Evolutionary conservation across 225 moss, liverwort and hornwort species (phyloP).

Genomic region (Marchantia polymorpha): DNA sequence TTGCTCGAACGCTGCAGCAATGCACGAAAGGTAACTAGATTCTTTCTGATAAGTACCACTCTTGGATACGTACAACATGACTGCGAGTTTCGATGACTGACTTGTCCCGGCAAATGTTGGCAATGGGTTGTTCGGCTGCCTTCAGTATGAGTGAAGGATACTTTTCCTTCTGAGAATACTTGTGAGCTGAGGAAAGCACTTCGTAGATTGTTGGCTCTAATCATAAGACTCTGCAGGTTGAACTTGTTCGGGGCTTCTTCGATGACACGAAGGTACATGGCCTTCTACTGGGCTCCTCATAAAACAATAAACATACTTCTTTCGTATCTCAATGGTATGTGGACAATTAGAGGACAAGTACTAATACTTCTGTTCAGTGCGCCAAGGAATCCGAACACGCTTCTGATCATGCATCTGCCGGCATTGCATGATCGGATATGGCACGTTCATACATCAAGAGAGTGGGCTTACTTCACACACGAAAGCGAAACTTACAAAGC

Average conservation of each 20-base stretch:
- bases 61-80: not conserved
- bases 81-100: too few relatives aligned
- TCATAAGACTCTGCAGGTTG: slow-evolving; percentile 45
- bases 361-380: not conserved
- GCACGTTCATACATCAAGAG: too few relatives aligned
- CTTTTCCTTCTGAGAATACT: not conserved
- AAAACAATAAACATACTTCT: too few relatives aligned
- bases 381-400: not conserved
- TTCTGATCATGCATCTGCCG: not conserved
- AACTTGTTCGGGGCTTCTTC: slow-evolving; percentile 65
- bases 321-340: not conserved
- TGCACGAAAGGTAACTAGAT: slow-evolving; percentile 58
- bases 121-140: too few relatives aligned
- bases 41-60: not conserved
- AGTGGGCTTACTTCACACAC: too few relatives aligned
- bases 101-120: too few relatives aligned
- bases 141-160: too few relatives aligned
- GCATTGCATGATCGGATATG: not conserved
- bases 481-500: too few relatives aligned
- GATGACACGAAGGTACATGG: slow-evolving; percentile 77
- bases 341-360: not conserved
- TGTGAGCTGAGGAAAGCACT: not conserved
- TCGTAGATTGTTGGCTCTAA: not conserved
- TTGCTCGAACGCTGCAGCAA: slow-evolving; percentile 57
- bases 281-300: too few relatives aligned